Percentiles rank a stretch among this genome's conserved stretches.
phyloP scores from a whole-genome alignment of 192 early-diverging fungal genomes.

The Coemansia sp. region DNA sequence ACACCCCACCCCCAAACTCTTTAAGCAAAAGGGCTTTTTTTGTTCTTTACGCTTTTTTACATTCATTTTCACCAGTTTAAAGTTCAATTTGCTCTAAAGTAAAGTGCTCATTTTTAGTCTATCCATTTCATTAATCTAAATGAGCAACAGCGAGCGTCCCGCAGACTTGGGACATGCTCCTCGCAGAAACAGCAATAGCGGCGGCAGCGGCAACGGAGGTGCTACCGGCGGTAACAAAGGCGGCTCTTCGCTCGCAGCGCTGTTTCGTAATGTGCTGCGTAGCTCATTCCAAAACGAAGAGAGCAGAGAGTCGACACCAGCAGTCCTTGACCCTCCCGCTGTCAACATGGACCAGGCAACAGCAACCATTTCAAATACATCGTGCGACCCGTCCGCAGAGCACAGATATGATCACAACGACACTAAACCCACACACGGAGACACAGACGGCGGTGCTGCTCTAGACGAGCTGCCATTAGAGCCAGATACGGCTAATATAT shows the following conservation, averaged over 20 bases:
- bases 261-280: slow-evolving; percentile 44
- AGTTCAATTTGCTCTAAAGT: neutral
- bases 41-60: neutral
- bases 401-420: too few relatives aligned
- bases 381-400: too few relatives aligned
- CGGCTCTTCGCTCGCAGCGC: slow-evolving; percentile 14
- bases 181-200: slow-evolving; percentile 1
- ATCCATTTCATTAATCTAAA: neutral
- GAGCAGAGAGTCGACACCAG: neutral
- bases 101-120: neutral
- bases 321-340: neutral
- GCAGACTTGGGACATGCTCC: neutral
- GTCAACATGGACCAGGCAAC: too few relatives aligned
- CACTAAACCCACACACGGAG: too few relatives aligned
- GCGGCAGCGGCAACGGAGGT: slow-evolving; percentile 5
- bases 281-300: slow-evolving; percentile 31
- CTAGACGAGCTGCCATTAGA: too few relatives aligned
- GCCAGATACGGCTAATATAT: too few relatives aligned
- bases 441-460: too few relatives aligned
- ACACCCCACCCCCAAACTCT: neutral
- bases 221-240: slow-evolving; percentile 6
- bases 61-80: too few relatives aligned
- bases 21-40: neutral
- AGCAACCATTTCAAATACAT: too few relatives aligned
- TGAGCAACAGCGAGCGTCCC: slow-evolving; percentile 8